Percentiles rank a stretch among this genome's conserved stretches.
Evolutionary conservation across 2,329 filamentous ascomycete species (phyloP).

Genomic region (Colletotrichum spaethianum): DNA sequence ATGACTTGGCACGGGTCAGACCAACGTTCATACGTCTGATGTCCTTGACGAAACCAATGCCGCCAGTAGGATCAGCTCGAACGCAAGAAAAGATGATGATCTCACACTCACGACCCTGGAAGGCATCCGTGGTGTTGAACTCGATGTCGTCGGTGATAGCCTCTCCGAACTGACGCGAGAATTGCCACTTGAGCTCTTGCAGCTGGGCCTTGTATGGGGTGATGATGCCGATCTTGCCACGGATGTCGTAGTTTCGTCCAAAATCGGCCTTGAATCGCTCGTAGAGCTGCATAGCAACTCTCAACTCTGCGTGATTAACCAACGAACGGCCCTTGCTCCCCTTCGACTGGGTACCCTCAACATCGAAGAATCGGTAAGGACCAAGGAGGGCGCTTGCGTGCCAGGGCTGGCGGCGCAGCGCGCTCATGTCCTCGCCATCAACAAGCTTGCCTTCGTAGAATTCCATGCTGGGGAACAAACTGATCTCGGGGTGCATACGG

Average conservation of each 20-base stretch:
- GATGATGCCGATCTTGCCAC: slow-evolving; percentile 93
- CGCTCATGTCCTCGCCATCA: slow-evolving; percentile 87
- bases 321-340: slow-evolving; percentile 90
- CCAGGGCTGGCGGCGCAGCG: slow-evolving; percentile 85
- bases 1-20: slow-evolving; percentile 95
- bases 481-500: slow-evolving; percentile 99
- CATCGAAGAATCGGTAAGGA: slow-evolving; percentile 97
- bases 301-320: slow-evolving; percentile 89
- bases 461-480: slow-evolving; percentile 86
- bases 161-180: slow-evolving; percentile 80
- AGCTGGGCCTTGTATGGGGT: slow-evolving; percentile 98
- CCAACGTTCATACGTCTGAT: slow-evolving; percentile 99
- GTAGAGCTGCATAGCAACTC: slow-evolving; percentile 89
- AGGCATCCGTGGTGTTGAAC: slow-evolving; percentile 99
- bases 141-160: slow-evolving; percentile 85
- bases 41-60: slow-evolving; percentile 98
- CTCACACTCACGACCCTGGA: slow-evolving; percentile 96
- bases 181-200: slow-evolving; percentile 82
- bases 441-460: slow-evolving; percentile 93
- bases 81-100: slow-evolving; percentile 99
- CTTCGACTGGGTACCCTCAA: slow-evolving; percentile 86
- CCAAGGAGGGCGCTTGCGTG: slow-evolving; percentile 85
- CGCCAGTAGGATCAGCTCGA: slow-evolving; percentile 89
- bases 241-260: slow-evolving; percentile 73
- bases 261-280: slow-evolving; percentile 84